These are phyloP conservation scores for Arthroderma sp. DNA, from an alignment of 2,329 filamentous ascomycete genomes.

Conservation along the genomic window DNA sequence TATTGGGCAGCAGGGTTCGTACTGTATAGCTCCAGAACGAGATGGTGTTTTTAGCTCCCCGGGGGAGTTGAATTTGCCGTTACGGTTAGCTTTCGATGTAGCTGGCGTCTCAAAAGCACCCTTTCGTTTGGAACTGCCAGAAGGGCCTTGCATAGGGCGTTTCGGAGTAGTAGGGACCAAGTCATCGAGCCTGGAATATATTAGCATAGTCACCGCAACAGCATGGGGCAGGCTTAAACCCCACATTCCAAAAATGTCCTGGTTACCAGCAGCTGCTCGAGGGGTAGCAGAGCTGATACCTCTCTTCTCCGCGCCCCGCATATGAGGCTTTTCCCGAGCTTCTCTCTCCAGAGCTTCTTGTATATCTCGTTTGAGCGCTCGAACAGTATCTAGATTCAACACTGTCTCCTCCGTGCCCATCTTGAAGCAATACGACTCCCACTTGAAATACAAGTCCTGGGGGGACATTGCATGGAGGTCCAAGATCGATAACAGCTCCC, in stretches of 20 bases:
- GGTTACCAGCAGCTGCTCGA: conserved; percentile 35
- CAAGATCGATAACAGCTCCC: conserved; percentile 75
- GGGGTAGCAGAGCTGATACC: conserved; percentile 44
- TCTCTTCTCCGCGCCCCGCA: conserved; percentile 52
- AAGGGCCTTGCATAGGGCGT: conserved; percentile 19
- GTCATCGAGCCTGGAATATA: conserved; percentile 45
- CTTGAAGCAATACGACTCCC: conserved; percentile 95
- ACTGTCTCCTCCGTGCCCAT: conserved; percentile 71
- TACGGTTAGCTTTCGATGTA: conserved; percentile 29
- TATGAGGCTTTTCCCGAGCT: conserved; percentile 51
- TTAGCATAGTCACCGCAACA: not conserved
- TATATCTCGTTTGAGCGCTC: conserved; percentile 72
- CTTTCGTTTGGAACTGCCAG: conserved; percentile 41
- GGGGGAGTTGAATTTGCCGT: conserved; percentile 39
- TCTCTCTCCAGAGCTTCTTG: conserved; percentile 73
- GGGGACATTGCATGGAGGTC: conserved; percentile 65
- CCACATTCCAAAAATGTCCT: conserved; percentile 76
- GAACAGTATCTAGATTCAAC: conserved; percentile 55
- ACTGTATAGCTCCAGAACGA: not conserved
- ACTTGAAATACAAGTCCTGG: conserved; percentile 93
- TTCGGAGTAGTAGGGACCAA: conserved; percentile 52
- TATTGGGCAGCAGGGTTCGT: not conserved
- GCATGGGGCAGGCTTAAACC: not conserved
- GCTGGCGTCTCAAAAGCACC: conserved; percentile 36
- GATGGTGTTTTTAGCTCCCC: conserved; percentile 26